phyloP scores from a whole-genome alignment of 1,139 yeast genomes.

The Taphrina wiesneri region DNA sequence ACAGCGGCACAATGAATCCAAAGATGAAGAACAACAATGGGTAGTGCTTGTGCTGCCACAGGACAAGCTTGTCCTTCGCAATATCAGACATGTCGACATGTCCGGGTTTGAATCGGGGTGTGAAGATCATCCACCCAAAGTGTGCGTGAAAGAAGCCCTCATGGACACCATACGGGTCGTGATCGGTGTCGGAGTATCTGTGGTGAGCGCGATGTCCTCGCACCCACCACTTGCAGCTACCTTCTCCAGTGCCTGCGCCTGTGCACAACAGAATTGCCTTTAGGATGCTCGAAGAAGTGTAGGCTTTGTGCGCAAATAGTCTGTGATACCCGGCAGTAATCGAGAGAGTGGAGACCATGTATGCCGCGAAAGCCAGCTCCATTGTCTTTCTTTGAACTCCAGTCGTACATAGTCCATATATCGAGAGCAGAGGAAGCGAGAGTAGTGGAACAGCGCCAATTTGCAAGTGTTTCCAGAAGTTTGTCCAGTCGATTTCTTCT shows the following conservation, averaged over 20 bases:
- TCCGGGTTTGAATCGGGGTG: slow-evolving; percentile 92
- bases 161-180: slow-evolving; percentile 98
- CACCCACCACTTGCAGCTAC: slow-evolving; percentile 98
- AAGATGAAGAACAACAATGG: slow-evolving; percentile 62
- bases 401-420: slow-evolving; percentile 55
- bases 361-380: slow-evolving; percentile 61
- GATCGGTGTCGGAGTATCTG: slow-evolving; percentile 90
- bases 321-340: slow-evolving; percentile 94
- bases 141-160: slow-evolving; percentile 94
- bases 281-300: slow-evolving; percentile 70
- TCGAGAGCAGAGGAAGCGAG: slow-evolving; percentile 63
- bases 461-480: slow-evolving; percentile 22
- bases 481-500: slow-evolving; percentile 1
- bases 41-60: slow-evolving; percentile 92
- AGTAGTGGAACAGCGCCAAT: slow-evolving; percentile 18
- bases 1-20: slow-evolving; percentile 72
- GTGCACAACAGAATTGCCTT: slow-evolving; percentile 72
- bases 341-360: slow-evolving; percentile 75
- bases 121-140: slow-evolving; percentile 94
- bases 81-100: slow-evolving; percentile 94
- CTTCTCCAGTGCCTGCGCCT: slow-evolving; percentile 95
- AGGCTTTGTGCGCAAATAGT: slow-evolving; percentile 85
- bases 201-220: slow-evolving; percentile 97
- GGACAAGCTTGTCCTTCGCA: slow-evolving; percentile 83
- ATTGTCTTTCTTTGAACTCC: slow-evolving; percentile 65